A percentile compares a stretch with the other conserved stretches of the same genome.
phyloP scores from a whole-genome alignment of 108 stramenopile species.

The Mayamaea pseudoterrestris region DNA sequence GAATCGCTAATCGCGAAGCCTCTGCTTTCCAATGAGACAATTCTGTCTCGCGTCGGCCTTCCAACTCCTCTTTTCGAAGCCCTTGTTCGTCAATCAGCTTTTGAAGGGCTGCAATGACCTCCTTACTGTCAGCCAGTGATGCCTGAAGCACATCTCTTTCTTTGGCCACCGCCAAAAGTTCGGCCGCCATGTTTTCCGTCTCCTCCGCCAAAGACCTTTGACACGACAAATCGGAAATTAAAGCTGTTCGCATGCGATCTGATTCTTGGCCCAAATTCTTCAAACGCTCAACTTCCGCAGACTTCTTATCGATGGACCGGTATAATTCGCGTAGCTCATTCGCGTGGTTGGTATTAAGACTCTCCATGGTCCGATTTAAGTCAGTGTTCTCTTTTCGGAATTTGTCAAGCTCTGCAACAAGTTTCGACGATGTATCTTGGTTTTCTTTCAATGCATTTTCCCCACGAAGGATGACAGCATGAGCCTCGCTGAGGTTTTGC shows the following conservation, averaged over 20 bases:
- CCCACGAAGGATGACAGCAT: too few species aligned
- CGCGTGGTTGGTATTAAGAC: too few species aligned
- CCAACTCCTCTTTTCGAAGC: constrained; percentile 1
- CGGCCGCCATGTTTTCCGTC: background rate
- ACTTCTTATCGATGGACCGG: constrained; percentile 5
- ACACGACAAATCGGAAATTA: too few species aligned
- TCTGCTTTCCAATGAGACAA: too few species aligned
- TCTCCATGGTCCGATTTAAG: too few species aligned
- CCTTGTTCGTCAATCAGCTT: background rate
- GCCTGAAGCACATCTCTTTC: constrained; percentile 12
- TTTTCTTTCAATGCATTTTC: too few species aligned
- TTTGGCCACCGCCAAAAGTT: background rate
- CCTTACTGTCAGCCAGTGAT: constrained; percentile 5
- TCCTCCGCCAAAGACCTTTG: constrained; percentile 1
- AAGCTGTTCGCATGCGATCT: background rate
- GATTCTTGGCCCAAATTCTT: background rate
- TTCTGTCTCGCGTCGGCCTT: too few species aligned
- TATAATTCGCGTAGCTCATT: background rate
- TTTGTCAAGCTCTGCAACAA: background rate
- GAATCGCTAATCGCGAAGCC: too few species aligned
- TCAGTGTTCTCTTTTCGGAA: too few species aligned
- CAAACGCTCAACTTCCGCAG: background rate
- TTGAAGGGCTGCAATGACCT: constrained; percentile 5
- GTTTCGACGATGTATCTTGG: too few species aligned
- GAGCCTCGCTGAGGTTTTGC: too few species aligned